A percentile compares a stretch with the other conserved stretches of the same genome.
Conservation (phyloP, 352 stramenopile genomes). For the Globisporangium cylindrosporum region DNA sequence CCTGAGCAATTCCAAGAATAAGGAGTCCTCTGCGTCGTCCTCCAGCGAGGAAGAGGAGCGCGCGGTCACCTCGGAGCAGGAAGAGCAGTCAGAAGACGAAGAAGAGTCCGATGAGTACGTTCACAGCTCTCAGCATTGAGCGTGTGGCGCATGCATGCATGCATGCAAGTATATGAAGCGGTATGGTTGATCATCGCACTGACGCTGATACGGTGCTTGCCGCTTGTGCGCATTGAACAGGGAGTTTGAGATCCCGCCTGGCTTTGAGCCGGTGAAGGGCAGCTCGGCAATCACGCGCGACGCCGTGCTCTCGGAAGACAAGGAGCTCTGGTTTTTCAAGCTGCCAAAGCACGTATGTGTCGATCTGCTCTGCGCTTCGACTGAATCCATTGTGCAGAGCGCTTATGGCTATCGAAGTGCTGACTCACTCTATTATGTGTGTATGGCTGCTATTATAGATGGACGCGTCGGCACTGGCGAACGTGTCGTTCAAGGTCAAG, state of each 20-base stretch:
- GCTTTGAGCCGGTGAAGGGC: constrained; percentile 63
- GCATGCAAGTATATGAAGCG: background rate
- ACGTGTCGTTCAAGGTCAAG: constrained; percentile 67
- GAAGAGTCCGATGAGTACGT: constrained; percentile 60
- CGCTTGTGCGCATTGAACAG: constrained; percentile 24
- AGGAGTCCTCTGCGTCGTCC: constrained; percentile 37
- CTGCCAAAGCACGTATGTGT: constrained; percentile 73
- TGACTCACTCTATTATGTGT: constrained; percentile 2
- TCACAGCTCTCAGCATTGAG: background rate
- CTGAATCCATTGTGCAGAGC: background rate
- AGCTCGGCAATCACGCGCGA: constrained; percentile 59
- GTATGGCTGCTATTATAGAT: constrained; percentile 28
- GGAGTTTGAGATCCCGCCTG: constrained; percentile 77
- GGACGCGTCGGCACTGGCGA: constrained; percentile 64
- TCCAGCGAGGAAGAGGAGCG: constrained; percentile 34
- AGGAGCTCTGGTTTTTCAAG: constrained; percentile 88
- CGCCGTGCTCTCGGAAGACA: constrained; percentile 57
- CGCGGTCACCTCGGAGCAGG: constrained; percentile 17
- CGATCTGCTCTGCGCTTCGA: background rate
- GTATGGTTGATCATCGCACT: background rate
- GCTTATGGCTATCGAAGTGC: background rate
- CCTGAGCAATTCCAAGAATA: constrained; percentile 44
- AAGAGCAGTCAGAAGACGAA: constrained; percentile 36
- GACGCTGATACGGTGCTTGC: constrained; percentile 1
- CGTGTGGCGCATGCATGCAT: background rate